Conservation (phyloP, 192 early-diverging fungal genomes). For the Thamnidium elegans region DNA sequence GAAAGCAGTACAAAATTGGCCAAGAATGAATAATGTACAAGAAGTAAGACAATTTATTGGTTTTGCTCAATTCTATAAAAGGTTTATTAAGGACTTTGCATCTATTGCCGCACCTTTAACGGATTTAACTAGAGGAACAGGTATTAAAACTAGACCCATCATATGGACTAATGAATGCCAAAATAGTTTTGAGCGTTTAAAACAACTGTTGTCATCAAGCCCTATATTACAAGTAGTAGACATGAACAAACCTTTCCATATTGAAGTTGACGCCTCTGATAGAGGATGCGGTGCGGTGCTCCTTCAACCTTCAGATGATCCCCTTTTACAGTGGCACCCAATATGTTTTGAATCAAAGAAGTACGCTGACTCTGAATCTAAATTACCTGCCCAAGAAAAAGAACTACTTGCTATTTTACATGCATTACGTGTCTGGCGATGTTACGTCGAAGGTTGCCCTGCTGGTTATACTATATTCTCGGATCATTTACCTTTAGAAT, state of each 20-base stretch:
- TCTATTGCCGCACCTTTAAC: constrained; percentile 23
- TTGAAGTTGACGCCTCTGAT: constrained; percentile 3
- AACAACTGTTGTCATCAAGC: background rate
- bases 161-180: constrained; percentile 11
- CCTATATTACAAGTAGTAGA: constrained; percentile 6
- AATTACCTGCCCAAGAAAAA: constrained; percentile 31
- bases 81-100: constrained; percentile 25
- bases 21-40: background rate
- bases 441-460: background rate
- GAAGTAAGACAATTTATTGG: constrained; percentile 13
- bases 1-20: constrained; percentile 8
- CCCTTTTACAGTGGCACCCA: constrained; percentile 12
- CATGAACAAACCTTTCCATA: background rate
- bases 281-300: background rate
- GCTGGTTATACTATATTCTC: background rate
- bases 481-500: constrained; percentile 13
- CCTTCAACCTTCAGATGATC: background rate
- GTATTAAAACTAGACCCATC: constrained; percentile 7
- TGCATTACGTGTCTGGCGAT: constrained; percentile 15
- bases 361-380: constrained; percentile 19
- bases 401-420: constrained; percentile 13
- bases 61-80: constrained; percentile 12
- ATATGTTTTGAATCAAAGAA: constrained; percentile 37
- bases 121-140: background rate
- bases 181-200: background rate